Evolutionary conservation across 768 basidiomycete species (phyloP).

Genomic region (Russula sp.): DNA sequence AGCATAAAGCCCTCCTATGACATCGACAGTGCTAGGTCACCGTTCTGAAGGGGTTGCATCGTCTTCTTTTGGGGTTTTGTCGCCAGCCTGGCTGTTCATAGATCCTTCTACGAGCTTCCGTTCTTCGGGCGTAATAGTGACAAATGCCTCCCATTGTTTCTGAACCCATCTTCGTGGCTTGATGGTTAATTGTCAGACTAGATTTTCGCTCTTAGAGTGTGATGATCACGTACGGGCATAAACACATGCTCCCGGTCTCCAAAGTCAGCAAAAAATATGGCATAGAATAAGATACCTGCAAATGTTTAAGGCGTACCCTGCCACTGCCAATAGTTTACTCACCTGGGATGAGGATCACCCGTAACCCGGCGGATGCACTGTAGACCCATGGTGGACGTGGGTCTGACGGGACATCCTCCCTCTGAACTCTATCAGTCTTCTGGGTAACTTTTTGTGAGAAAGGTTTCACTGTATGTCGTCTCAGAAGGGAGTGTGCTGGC

Average conservation of each 20-base stretch:
- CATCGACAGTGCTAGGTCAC: neutral
- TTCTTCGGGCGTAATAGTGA: constrained; percentile 60
- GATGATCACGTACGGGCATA: constrained; percentile 28
- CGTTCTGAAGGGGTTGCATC: neutral
- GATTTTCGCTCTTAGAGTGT: neutral
- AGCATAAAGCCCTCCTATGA: neutral
- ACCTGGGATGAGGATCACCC: constrained; percentile 28
- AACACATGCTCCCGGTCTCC: constrained; percentile 33
- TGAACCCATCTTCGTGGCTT: constrained; percentile 61
- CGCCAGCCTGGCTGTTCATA: neutral
- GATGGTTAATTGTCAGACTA: constrained; percentile 8
- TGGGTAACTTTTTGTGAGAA: constrained; percentile 8
- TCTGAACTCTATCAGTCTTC: constrained; percentile 6
- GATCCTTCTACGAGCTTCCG: constrained; percentile 38
- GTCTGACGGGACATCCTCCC: constrained; percentile 36
- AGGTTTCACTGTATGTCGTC: constrained; percentile 2
- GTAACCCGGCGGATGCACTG: constrained; percentile 17
- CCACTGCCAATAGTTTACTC: constrained; percentile 5
- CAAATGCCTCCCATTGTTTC: constrained; percentile 49
- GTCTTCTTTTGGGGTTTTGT: neutral
- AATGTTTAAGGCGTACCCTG: neutral
- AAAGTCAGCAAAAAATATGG: constrained; percentile 32
- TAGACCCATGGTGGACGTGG: constrained; percentile 65
- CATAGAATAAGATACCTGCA: constrained; percentile 28
- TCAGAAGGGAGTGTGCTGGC: constrained; percentile 2